Conservation (phyloP, 208 protist genomes). For the Wallacemonas sp. region DNA sequence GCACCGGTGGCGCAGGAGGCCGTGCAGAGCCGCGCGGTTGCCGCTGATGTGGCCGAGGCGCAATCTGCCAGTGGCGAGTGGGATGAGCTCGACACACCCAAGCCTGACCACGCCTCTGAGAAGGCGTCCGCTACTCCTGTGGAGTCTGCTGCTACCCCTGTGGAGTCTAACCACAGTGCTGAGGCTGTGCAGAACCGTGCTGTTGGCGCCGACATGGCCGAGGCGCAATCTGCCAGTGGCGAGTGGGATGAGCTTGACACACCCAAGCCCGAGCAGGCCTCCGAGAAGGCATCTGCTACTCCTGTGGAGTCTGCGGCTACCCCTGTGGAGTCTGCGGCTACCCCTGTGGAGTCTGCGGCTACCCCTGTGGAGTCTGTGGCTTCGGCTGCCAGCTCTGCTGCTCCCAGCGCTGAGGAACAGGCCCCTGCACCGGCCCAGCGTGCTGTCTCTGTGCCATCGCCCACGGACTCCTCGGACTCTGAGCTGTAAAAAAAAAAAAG, state of each 20-base stretch:
- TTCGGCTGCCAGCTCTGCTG: not conserved
- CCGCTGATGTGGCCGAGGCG: not conserved
- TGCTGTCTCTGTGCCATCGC: not conserved
- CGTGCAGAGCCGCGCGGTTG: too few species aligned
- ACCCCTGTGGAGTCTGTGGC: not conserved
- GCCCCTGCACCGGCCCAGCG: not conserved
- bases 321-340: too few species aligned
- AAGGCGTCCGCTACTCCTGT: not conserved
- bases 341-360: not conserved
- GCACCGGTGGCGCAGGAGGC: too few species aligned
- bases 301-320: too few species aligned
- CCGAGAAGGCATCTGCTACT: not conserved
- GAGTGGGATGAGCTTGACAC: constrained; percentile 18
- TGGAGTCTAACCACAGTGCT: too few species aligned
- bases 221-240: not conserved
- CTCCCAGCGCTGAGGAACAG: not conserved
- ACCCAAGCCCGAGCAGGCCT: not conserved
- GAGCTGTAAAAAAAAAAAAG: constrained; percentile 12
- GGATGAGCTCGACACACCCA: constrained; percentile 17
- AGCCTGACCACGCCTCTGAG: not conserved
- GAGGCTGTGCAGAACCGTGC: too few species aligned
- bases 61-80: not conserved
- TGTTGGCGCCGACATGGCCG: not conserved
- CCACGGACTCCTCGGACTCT: constrained; percentile 1
- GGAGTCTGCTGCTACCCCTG: too few species aligned